A percentile compares a stretch with the other conserved stretches of the same genome.
Conservation (phyloP, 2,329 filamentous ascomycete genomes). For the Neofusicoccum parvum region DNA sequence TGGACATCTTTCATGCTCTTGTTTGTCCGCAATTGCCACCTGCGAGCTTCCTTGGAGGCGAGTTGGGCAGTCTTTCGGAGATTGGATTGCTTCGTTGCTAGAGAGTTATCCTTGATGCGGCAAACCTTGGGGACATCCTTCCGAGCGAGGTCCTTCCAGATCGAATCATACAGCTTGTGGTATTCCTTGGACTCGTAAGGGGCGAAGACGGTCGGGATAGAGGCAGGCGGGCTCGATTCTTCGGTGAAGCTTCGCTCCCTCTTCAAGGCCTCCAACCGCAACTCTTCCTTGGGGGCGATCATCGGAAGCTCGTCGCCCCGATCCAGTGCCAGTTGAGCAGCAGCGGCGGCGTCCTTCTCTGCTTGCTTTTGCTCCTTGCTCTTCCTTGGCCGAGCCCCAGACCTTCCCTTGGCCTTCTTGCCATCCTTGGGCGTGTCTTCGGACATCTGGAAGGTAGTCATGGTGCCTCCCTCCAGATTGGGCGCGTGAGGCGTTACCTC, state of each 20-base stretch:
- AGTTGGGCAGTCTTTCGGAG: conserved; percentile 96
- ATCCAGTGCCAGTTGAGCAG: conserved; percentile 81
- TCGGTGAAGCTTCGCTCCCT: conserved; percentile 51
- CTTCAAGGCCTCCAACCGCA: conserved; percentile 47
- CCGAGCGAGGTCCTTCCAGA: conserved; percentile 90
- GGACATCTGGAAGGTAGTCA: conserved; percentile 78
- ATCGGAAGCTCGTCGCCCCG: conserved; percentile 72
- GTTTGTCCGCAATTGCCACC: conserved; percentile 97
- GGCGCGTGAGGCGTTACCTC: conserved; percentile 73
- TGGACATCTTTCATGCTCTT: conserved; percentile 98
- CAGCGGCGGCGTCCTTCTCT: conserved; percentile 76
- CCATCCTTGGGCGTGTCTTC: conserved; percentile 48
- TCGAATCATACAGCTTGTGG: conserved; percentile 96
- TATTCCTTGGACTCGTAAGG: conserved; percentile 88
- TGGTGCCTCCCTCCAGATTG: conserved; percentile 81
- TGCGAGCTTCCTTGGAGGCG: conserved; percentile 93
- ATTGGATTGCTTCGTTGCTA: conserved; percentile 88
- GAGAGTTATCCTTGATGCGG: conserved; percentile 83
- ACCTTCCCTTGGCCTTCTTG: conserved; percentile 53
- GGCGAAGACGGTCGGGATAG: conserved; percentile 37
- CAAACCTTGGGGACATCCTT: conserved; percentile 93
- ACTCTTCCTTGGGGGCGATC: conserved; percentile 62
- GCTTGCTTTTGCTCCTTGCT: conserved; percentile 75
- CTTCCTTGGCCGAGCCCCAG: conserved; percentile 75
- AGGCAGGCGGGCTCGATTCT: conserved; percentile 39